Evolutionary conservation across 495 filamentous ascomycete genomes (phyloP), one percentile per base, ranked within the genome.

Genomic region (Copromyces sp.): DNA sequence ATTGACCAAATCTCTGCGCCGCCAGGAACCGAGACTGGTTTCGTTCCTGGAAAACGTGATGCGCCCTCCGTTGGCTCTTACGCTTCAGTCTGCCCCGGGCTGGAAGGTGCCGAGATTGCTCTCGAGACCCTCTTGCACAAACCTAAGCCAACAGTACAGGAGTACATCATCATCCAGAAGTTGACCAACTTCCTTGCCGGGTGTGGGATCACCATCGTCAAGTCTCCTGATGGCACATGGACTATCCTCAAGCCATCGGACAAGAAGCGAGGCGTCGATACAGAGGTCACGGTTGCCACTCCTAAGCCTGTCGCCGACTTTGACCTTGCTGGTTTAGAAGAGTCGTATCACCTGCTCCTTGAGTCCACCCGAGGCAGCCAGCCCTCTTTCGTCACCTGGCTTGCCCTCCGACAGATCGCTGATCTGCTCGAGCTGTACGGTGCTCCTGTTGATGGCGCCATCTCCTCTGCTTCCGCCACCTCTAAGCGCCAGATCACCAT

Each of bases 121-220:
- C 69, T 75, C 11, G 39, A 77, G 70, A 37, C 32, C n/a, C 74
- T 75, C n/a, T 73, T 75, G 69, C 32, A 74, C 70, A 78, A 77
- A 40, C 70, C 74, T 42, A 73, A 78, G 69, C 78, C 71, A 39
- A 68, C 77, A 11, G 73, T 73, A 24, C 65, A 79, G 39, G 78
- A 81, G 72, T 71, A 74, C 39, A 69, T 74, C 71, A 75, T 76
- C 40, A 79, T 80, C 70, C 16, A 75, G 69, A 39, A 75, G 71
- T 71, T 79, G n/a, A 75, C 75, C 65, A 77, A 79, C 75, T 78
- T 82, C 69, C 81, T 82, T 70, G 45, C 71, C 41, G 80, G 78
- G 61, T 83, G 82, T 75, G 82, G 82, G 72, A 78, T 82, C 73
- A 76, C 69, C 65, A 82, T 83, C 74, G 45, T 81, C 42, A 73